A percentile compares a stretch with the other conserved stretches of the same genome.
phyloP scores from a whole-genome alignment of 2,329 filamentous ascomycete species.

The Botrytis medusae region DNA sequence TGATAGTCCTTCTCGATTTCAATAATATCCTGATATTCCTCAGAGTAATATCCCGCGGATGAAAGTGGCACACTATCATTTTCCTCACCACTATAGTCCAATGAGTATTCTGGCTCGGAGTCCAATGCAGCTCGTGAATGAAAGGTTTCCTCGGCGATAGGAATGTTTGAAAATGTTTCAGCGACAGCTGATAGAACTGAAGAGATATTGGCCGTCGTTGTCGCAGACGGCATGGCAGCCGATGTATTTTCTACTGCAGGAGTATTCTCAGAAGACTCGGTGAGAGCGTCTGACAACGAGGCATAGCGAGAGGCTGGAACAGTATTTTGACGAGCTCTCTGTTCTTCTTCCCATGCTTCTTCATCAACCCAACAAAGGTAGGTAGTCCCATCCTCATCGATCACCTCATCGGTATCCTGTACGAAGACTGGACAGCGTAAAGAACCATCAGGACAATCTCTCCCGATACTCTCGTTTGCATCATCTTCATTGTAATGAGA shows the following conservation, averaged over 20 bases:
- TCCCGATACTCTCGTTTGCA: neutral
- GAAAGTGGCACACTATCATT: neutral
- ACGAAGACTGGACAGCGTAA: neutral
- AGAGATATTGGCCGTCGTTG: neutral
- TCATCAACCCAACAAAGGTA: neutral
- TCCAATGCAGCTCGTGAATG: neutral
- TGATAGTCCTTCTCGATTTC: neutral
- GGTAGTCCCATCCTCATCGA: neutral
- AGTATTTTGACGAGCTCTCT: neutral
- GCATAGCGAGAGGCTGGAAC: neutral
- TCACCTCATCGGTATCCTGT: neutral
- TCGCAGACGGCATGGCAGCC: neutral
- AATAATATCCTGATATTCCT: neutral
- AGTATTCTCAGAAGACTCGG: accelerated
- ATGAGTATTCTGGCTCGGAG: neutral
- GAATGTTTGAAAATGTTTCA: neutral
- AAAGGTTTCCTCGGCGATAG: neutral
- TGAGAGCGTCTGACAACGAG: neutral
- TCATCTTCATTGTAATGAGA: neutral
- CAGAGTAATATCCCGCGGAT: neutral
- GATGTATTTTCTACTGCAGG: no score
- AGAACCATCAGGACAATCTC: neutral
- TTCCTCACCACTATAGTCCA: neutral
- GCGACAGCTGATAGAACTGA: neutral
- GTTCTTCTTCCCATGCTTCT: neutral